Conservation (phyloP, 768 basidiomycete species). For the Rhodotorula kratochvilovae region DNA sequence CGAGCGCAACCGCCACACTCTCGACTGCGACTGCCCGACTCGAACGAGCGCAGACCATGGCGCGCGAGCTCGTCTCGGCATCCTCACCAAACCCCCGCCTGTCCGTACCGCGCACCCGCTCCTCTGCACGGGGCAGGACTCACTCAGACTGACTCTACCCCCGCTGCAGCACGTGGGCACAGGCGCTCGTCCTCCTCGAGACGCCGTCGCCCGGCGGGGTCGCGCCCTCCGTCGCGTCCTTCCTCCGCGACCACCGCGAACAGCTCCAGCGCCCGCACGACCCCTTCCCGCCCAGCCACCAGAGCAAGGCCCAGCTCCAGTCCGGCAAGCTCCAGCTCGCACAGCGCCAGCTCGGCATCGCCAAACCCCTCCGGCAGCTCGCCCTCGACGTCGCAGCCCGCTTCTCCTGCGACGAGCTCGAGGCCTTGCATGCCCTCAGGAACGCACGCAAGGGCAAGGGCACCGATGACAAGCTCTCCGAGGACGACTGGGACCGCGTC, state of each 20-base stretch:
- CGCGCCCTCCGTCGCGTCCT: conserved; percentile 3
- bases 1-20: no score
- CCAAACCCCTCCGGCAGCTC: conserved; percentile 66
- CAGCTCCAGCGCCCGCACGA: conserved; percentile 20
- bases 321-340: conserved; percentile 44
- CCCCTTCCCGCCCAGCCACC: conserved; percentile 9
- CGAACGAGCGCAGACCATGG: no score
- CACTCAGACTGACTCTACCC: neutral
- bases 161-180: conserved; percentile 14
- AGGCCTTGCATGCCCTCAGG: conserved; percentile 63
- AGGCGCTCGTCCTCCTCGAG: conserved; percentile 20
- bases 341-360: conserved; percentile 54
- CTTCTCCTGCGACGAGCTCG: conserved; percentile 73
- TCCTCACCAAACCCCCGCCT: conserved; percentile 5
- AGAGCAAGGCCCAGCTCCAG: neutral
- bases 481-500: conserved; percentile 65
- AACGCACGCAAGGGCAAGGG: conserved; percentile 14
- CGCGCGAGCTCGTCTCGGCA: no score
- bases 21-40: no score
- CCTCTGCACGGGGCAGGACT: neutral
- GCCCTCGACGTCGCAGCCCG: conserved; percentile 66
- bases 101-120: neutral
- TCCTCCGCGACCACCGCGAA: conserved; percentile 21
- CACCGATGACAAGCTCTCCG: conserved; percentile 54
- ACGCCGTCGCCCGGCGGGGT: neutral